phyloP scores from a whole-genome alignment of 75 land plant species.

The Chamaecyparis obtusa region DNA sequence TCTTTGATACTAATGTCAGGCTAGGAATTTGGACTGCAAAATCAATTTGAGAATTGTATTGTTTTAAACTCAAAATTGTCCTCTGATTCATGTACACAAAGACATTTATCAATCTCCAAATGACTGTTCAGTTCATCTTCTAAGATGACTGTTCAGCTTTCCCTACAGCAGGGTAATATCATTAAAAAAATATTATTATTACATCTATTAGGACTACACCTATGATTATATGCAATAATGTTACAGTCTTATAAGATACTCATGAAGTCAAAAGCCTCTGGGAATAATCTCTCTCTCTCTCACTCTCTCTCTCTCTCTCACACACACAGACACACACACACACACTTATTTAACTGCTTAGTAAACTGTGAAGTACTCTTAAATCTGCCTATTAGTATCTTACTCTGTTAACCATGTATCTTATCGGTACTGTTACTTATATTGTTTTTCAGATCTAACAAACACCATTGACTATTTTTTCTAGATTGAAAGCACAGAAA shows the following conservation, averaged over 20 bases:
- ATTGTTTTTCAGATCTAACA: neutral
- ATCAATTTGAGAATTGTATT: too few species aligned
- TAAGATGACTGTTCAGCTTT: too few species aligned
- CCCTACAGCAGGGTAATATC: too few species aligned
- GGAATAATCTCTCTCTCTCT: neutral
- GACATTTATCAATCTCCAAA: too few species aligned
- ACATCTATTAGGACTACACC: too few species aligned
- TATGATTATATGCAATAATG: too few species aligned
- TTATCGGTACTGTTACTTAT: neutral
- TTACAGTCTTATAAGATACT: neutral
- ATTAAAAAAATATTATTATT: too few species aligned
- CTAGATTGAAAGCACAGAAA: slow-evolving; percentile 68
- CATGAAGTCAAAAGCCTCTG: neutral
- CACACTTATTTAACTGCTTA: neutral
- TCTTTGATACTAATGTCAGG: too few species aligned
- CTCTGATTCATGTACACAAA: too few species aligned
- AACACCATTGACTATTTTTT: slow-evolving; percentile 5
- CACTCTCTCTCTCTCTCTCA: neutral
- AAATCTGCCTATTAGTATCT: slow-evolving; percentile 7
- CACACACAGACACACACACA: too few species aligned
- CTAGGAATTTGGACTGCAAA: too few species aligned
- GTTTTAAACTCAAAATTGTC: neutral
- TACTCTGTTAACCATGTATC: neutral
- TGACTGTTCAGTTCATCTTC: too few species aligned
- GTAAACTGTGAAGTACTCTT: neutral